Percentiles rank a stretch among this genome's conserved stretches.
Conservation (phyloP, 139 green algal species). For the Pseudopediastrum boryanum region DNA sequence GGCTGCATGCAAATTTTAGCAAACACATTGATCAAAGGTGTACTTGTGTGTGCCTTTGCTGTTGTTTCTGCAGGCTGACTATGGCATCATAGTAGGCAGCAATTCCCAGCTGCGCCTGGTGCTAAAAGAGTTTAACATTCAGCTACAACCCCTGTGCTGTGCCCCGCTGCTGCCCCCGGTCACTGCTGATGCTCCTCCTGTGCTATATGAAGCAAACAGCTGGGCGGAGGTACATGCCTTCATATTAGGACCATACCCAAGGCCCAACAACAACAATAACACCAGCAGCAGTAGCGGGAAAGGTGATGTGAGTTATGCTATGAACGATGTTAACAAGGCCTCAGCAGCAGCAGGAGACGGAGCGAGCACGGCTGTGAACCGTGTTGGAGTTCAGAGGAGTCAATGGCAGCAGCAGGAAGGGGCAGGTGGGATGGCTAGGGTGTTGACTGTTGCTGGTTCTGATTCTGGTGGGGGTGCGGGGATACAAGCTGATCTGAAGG, state of each 20-base stretch:
- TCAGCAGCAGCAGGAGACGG: neutral
- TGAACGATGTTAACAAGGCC: neutral
- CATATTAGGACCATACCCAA: slow-evolving; percentile 41
- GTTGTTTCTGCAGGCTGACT: slow-evolving; percentile 53
- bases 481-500: slow-evolving; percentile 87
- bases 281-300: slow-evolving; percentile 8
- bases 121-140: slow-evolving; percentile 31
- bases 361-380: neutral
- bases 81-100: slow-evolving; percentile 75
- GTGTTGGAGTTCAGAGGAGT: slow-evolving; percentile 3
- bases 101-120: slow-evolving; percentile 58
- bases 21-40: too few relatives aligned
- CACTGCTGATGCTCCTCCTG: neutral
- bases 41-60: neutral
- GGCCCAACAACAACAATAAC: neutral
- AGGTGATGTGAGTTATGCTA: neutral
- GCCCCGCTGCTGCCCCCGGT: slow-evolving; percentile 34
- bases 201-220: slow-evolving; percentile 41
- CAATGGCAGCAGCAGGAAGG: neutral
- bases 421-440: slow-evolving; percentile 7
- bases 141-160: slow-evolving; percentile 45
- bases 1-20: too few relatives aligned
- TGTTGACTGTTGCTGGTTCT: slow-evolving; percentile 87
- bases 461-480: slow-evolving; percentile 95
- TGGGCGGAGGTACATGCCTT: slow-evolving; percentile 60